Base-by-base conservation (phyloP, 305 asterid genomes). In the Caryopteris hybrid region DNA sequence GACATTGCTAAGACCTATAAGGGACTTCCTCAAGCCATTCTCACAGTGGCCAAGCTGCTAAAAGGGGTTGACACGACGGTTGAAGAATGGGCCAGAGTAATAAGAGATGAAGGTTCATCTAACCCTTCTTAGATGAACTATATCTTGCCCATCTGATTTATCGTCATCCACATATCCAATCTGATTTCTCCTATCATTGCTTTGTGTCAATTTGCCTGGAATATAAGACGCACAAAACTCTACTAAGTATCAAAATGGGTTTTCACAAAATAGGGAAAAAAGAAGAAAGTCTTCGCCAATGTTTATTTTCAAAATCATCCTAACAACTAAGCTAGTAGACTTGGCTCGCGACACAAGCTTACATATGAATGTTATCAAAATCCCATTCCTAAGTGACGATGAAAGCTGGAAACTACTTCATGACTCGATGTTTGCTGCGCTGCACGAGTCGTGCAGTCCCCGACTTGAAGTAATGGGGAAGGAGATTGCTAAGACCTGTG, bases 341-440 rank as follows among this genome's bases (percentile, higher is more conserved):
- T 23, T 29, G 2, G 43, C 43, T 25, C 1, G 5, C 43, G 1
- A 0, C 2, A 51, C 12, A 9, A 0, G 33, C 13, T 11, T 0
- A 0, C 6, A 10, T 3, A 2, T 36, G 27, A 16, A 18, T 14
- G 2, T 13, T 22, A 38, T 21, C 38, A 33, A 23, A 6, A 8
- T 60, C n/a, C 51, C 52, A 1, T 66, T 53, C 16, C 13, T 66
- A 14, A 5, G 14, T 16, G 55, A 22, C 11, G 20, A 39, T 1
- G 43, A 39, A 16, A 66, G 72, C 11, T 66, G 64, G 78, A 29
- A 41, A 0, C 61, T 73, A 17, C 52, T 73, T 21, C 4, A 17
- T 12, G 8, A 17, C 2, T 18, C 21, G 9, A 60, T 54, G 6
- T 60, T 66, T 17, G 13, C 46, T 6, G 52, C 27, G 43, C 21